Evolutionary conservation across 495 filamentous ascomycete species (phyloP), one percentile per base, ranked within the genome.

Genomic region (Penicillium roqueforti): DNA sequence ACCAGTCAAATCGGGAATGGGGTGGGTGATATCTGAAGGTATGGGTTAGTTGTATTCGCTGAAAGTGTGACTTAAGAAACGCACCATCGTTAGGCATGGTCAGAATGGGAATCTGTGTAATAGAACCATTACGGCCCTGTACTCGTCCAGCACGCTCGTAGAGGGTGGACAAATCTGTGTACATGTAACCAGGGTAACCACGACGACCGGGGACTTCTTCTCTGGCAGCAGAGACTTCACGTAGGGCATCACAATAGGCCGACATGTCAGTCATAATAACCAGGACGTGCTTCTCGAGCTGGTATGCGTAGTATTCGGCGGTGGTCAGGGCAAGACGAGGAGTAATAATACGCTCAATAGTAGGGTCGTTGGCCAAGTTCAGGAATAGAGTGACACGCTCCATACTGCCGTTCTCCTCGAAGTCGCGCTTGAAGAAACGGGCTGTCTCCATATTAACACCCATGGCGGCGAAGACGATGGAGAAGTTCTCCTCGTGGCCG

Each of bases 101-200:
- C 67, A 99, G 70, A 68, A 99, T 99, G 47, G 93, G 93, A 61
- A 99, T 97, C 71, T 99, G 93, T 29, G 93, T 99, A 68, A 99
- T 99, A 46, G 92, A 97, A 45, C 95, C 95, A 67, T 97, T 96
- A 57, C 95, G 89, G 55, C 95, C 95, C 68, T 95, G 81, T 26
- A 99, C 95, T 85, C 95, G 95, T 63, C 95, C 95, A 65, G 95
- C 95, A 77, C 95, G 91, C 73, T 99, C 95, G 77, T 99, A 99
- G 63, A 99, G 93, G 62, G 95, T 99, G 44, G 95, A 96, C 83
- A 99, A 87, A 85, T 99, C 95, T 51, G 95, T 99, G 80, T 99
- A 99, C 95, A 99, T 99, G 81, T 99, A 99, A 90, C 95, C 95
- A 46, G 95, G 95, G 78, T 95, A 99, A 79, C 95, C 95, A 82